Base-by-base conservation (phyloP, 106 monocot species). In the Acorus calamus region DNA sequence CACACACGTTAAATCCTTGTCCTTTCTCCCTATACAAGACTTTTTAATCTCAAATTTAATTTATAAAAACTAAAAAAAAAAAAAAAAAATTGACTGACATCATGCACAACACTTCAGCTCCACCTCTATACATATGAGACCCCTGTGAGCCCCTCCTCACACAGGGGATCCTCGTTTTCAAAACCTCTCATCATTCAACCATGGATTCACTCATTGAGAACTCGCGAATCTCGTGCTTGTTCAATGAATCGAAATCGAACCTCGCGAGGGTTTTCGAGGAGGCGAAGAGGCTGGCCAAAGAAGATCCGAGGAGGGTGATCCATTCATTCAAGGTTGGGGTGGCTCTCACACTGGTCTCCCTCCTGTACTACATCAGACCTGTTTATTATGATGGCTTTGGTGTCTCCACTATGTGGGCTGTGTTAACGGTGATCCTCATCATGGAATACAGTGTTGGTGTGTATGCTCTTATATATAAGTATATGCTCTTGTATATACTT, bases 391-490 rank as follows among this genome's bases (percentile, higher is more conserved):
- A 67, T 46, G 66, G 74, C 14, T 67, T 74, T 49, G 67, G 74
- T 7, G 44, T 61, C 9, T 59, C 57, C 6, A 47, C 67, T n/a
- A 67, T 74, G 60, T 74, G 74, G 74, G 74, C 74, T 6, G 66
- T 74, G 45, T 9, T 74, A n/a, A 74, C 74, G 11, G 67, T 67
- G 10, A 61, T 74, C 3, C 42, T 67, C 44, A 67, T 74, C 53
- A 74, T 74, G 74, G 74, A 74, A 62, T 74, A 61, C 9, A 74
- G 67, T 6, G 74, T 74, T 5, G 74, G 74, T 78, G 69, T 0
- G 78, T 68, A 8, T 4, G 11, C 47, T 7, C n/a, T 56, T 8
- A 45, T 47, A 7, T 44, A 0, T 64, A n/a, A n/a, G 7, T 41
- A 14, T 8, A 41, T 57, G 42, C 7, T 12, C 13, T 12, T 14